Evolutionary conservation across 2,329 filamentous ascomycete species (phyloP).

Genomic region (Sclerotinia trifoliorum): DNA sequence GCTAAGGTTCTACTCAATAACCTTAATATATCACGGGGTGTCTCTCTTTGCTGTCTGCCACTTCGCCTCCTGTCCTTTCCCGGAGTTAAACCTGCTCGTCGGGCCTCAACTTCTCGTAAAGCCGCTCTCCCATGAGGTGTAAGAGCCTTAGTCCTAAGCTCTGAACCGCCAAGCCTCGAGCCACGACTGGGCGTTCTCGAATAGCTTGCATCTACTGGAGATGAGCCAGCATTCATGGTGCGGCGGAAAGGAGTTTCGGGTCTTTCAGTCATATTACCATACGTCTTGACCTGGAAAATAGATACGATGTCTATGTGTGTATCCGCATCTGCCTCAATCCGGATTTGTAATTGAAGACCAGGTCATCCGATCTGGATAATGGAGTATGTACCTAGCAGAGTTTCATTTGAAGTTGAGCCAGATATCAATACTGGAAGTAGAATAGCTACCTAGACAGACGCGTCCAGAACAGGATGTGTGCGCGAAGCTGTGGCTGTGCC

Average conservation of each 20-base stretch:
- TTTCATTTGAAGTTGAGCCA: not conserved
- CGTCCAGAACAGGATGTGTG: conserved; percentile 5
- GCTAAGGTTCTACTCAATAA: conserved; percentile 56
- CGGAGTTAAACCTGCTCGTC: conserved; percentile 60
- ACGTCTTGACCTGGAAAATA: conserved; percentile 7
- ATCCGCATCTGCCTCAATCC: not conserved
- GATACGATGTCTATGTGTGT: not conserved
- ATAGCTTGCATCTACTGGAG: conserved; percentile 32
- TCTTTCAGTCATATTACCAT: conserved; percentile 33
- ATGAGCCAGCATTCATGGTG: conserved; percentile 36
- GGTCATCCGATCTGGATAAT: not conserved
- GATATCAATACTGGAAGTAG: not conserved
- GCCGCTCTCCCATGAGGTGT: conserved; percentile 64
- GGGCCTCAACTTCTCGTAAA: conserved; percentile 56
- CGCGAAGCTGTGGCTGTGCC: not conserved
- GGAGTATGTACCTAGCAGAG: not conserved
- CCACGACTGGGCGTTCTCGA: conserved; percentile 34
- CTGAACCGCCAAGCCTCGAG: conserved; percentile 32
- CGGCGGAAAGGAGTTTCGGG: conserved; percentile 38
- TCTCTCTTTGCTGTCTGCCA: conserved; percentile 55
- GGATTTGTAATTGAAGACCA: not conserved
- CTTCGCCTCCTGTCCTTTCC: conserved; percentile 59
- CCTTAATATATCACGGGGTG: conserved; percentile 53
- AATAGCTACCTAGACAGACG: not conserved
- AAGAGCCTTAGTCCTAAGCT: conserved; percentile 30